These are phyloP conservation scores for Trichoderma sp. DNA, from an alignment of 2,329 filamentous ascomycete species.

Conservation along the genomic window DNA sequence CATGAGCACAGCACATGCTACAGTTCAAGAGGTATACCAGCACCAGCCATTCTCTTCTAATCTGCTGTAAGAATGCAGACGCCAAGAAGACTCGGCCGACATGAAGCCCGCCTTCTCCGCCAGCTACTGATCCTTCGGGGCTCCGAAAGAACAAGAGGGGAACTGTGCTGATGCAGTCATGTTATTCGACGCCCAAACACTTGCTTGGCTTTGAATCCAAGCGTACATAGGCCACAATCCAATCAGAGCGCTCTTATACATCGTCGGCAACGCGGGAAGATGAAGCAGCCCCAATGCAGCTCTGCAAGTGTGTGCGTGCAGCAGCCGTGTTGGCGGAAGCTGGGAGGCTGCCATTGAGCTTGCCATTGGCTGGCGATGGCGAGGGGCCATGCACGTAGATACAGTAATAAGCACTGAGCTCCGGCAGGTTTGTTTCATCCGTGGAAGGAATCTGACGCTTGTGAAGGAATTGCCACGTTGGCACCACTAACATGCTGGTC, in stretches of 20 bases:
- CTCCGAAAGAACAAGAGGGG: background rate
- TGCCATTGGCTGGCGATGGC: background rate
- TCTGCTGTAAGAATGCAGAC: background rate
- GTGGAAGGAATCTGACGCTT: background rate
- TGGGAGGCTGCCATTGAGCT: background rate
- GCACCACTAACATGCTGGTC: background rate
- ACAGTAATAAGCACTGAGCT: background rate
- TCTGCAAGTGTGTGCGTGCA: background rate
- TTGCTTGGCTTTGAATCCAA: background rate
- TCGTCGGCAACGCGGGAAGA: background rate
- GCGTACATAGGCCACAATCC: background rate
- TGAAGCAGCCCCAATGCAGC: background rate
- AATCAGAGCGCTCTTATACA: background rate
- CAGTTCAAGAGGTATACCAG: background rate
- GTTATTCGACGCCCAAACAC: background rate
- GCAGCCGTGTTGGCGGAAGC: background rate
- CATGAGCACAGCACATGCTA: background rate
- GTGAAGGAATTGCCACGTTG: slow-evolving; percentile 2
- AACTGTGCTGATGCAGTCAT: background rate
- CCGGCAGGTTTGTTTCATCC: background rate
- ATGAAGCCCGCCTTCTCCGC: background rate
- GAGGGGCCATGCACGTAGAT: background rate
- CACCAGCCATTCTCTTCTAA: background rate
- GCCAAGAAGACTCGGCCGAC: background rate
- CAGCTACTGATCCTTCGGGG: background rate